phyloP scores from a whole-genome alignment of 2,329 filamentous ascomycete genomes.

The Hyphodiscus sp. region DNA sequence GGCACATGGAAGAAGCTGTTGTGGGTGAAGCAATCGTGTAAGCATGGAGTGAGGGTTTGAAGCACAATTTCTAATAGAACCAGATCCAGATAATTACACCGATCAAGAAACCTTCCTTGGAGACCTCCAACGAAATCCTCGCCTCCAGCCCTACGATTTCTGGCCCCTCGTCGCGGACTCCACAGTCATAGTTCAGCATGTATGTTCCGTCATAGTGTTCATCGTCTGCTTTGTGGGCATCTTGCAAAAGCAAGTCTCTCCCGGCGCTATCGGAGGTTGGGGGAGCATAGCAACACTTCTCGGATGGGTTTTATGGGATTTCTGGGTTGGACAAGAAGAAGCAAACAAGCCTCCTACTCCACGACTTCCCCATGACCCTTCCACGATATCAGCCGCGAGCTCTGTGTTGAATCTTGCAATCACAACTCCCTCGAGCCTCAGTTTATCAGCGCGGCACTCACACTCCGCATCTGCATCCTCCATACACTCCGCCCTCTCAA shows the following conservation, averaged over 20 bases:
- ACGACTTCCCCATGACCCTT: constrained; percentile 23
- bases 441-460: constrained; percentile 32
- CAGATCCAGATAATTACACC: constrained; percentile 97
- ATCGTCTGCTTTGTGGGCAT: constrained; percentile 91
- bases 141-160: constrained; percentile 92
- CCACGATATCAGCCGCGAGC: constrained; percentile 25
- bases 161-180: constrained; percentile 94
- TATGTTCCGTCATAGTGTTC: constrained; percentile 91
- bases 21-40: constrained; percentile 96
- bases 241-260: constrained; percentile 77
- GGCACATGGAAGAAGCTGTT: constrained; percentile 89
- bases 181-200: constrained; percentile 94
- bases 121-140: constrained; percentile 88
- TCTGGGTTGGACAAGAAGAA: constrained; percentile 73
- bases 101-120: constrained; percentile 96
- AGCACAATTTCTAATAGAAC: constrained; percentile 15
- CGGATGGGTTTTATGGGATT: constrained; percentile 88
- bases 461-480: constrained; percentile 51
- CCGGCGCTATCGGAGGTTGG: constrained; percentile 81
- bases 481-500: constrained; percentile 36
- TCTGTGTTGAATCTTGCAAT: constrained; percentile 22
- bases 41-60: constrained; percentile 24
- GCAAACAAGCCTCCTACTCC: constrained; percentile 23
- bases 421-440: constrained; percentile 19
- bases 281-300: constrained; percentile 76